Evolutionary conservation across 1,139 yeast genomes (phyloP), one percentile per base, ranked within the genome.

Genomic region (Petasospora fabianii): DNA sequence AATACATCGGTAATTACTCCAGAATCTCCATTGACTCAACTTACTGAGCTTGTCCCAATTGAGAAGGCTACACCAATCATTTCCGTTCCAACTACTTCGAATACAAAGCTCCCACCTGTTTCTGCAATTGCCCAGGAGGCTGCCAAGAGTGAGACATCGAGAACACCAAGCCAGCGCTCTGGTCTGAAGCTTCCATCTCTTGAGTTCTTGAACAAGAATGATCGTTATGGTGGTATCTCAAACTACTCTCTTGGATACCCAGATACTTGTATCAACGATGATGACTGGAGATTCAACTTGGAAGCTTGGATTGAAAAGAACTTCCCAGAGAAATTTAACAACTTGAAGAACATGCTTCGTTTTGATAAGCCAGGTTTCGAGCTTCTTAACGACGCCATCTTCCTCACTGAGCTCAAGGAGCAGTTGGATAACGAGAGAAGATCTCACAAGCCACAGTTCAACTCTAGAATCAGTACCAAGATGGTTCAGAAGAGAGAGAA

Each of bases 401-500:
- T 50, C 26, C 33, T 54, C 11, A 53, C 44, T 10, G 58, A 53
- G 34, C 36, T 54, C 31, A 53, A 51, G 28, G 54, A 54, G 30
- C 48, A 51, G 24, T 18, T 53, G 29, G 56, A 54, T 16, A 29
- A 36, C 11, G 43, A 48, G 22, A 33, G 35, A 26, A 31, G 32
- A 15, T 12, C 36, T 6, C 40, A 29, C 24, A 55, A 41, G 30
- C 60, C 60, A 16, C 39, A 37, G 6, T 56, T 55, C 44, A 56
- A 58, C 55, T 41, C 65, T 46, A 52, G 53, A 53, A 45, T 55
- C 54, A 36, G 63, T 57, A 43, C 53, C 50, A 46, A 66, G 58
- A 53, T 52, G 56, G 40, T 44, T 18, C 35, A 46, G 9, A 44
- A 42, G 31, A 35, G 16, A 14, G 34, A 41, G 24, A 41, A 37